Percentiles rank a stretch among this genome's conserved stretches.
Conservation (phyloP, 1,284 basidiomycete species). For the Ceratobasidium theobromae region DNA sequence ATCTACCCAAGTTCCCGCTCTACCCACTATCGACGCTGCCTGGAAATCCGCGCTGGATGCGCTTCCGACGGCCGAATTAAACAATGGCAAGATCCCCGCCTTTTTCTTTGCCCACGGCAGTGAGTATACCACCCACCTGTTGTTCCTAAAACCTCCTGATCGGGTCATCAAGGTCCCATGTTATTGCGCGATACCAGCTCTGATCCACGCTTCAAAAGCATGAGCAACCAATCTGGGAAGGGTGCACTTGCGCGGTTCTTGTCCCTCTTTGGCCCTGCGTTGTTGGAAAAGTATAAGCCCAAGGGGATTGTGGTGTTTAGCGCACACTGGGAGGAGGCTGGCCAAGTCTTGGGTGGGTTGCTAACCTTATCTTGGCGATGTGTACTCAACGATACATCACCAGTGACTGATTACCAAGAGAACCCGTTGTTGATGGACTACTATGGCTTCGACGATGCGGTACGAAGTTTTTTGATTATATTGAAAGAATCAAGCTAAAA, state of each 20-base stretch:
- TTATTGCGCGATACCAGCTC: not conserved
- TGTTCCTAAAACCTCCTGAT: not conserved
- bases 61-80: conserved; percentile 57
- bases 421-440: conserved; percentile 76
- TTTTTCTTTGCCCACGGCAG: conserved; percentile 78
- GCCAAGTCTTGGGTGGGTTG: conserved; percentile 55
- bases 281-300: conserved; percentile 70
- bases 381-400: not conserved
- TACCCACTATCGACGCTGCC: conserved; percentile 35
- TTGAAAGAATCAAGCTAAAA: not conserved
- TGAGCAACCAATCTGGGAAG: conserved; percentile 48
- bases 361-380: not conserved
- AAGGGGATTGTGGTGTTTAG: conserved; percentile 77
- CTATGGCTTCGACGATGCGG: conserved; percentile 56
- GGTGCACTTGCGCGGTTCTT: conserved; percentile 64
- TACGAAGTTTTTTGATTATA: conserved; percentile 8
- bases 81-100: conserved; percentile 57
- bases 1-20: conserved; percentile 4
- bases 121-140: conserved; percentile 27
- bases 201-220: conserved; percentile 38
- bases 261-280: conserved; percentile 63
- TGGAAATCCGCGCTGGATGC: conserved; percentile 62
- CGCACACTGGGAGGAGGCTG: conserved; percentile 72
- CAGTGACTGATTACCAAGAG: conserved; percentile 71
- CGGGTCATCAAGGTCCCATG: conserved; percentile 19